phyloP scores from a whole-genome alignment of 768 basidiomycete genomes.

The Leccinum uliginosum region DNA sequence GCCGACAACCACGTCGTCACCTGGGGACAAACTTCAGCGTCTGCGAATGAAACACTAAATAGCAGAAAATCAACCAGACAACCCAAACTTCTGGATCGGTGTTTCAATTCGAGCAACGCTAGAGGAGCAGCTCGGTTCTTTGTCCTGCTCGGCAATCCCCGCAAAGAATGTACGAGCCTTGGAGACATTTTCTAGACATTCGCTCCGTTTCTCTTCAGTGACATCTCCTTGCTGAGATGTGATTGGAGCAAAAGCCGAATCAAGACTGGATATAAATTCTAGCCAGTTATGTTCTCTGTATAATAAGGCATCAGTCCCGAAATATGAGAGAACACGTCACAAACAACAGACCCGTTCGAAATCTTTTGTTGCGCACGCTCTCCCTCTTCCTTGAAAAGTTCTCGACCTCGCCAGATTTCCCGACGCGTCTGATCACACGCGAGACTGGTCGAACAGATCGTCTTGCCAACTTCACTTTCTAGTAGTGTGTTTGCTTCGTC shows the following conservation, averaged over 20 bases:
- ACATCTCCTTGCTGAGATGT: constrained; percentile 23
- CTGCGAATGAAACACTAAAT: background rate
- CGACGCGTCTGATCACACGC: constrained; percentile 73
- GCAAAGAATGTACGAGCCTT: constrained; percentile 50
- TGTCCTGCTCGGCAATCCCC: constrained; percentile 55
- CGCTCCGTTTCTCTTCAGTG: constrained; percentile 34
- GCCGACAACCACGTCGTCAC: constrained; percentile 38
- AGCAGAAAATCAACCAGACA: constrained; percentile 36
- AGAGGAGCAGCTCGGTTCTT: constrained; percentile 73
- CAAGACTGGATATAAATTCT: constrained; percentile 71
- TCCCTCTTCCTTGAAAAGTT: constrained; percentile 58
- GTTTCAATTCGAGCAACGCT: constrained; percentile 73
- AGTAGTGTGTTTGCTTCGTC: constrained; percentile 70
- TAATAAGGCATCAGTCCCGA: constrained; percentile 19
- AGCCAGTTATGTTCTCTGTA: constrained; percentile 80
- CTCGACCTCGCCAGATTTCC: constrained; percentile 59
- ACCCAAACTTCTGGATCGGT: constrained; percentile 45
- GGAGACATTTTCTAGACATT: constrained; percentile 36
- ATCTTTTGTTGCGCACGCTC: constrained; percentile 57
- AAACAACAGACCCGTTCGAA: constrained; percentile 48
- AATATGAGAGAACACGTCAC: constrained; percentile 8
- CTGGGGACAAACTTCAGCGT: constrained; percentile 31
- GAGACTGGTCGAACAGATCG: constrained; percentile 65
- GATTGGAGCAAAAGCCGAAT: constrained; percentile 54
- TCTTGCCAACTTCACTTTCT: constrained; percentile 62